Evolutionary conservation across 345 rosid species (phyloP).

Genomic region (Xanthoceras sorbifolium): DNA sequence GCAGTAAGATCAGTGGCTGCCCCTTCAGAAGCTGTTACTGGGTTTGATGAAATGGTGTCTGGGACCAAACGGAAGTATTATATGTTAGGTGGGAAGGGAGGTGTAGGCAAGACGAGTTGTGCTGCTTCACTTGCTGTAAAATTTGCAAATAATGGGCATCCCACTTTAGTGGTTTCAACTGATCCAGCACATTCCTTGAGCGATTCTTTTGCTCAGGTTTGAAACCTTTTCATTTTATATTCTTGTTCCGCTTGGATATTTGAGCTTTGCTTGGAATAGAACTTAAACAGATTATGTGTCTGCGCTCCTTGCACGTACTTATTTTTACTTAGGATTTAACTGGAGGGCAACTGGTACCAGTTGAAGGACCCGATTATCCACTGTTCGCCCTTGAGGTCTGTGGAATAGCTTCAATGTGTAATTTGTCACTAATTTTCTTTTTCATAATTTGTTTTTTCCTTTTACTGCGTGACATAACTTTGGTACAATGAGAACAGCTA

Average conservation of each 20-base stretch:
- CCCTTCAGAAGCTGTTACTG: constrained; percentile 67
- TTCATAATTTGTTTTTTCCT: constrained; percentile 13
- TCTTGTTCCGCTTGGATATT: constrained; percentile 7
- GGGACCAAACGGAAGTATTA: constrained; percentile 89
- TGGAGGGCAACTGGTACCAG: constrained; percentile 83
- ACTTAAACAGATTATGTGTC: neutral
- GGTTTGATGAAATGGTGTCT: constrained; percentile 86
- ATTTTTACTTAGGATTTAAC: constrained; percentile 67
- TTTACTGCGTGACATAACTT: constrained; percentile 9
- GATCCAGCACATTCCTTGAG: constrained; percentile 98
- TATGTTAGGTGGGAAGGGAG: constrained; percentile 98
- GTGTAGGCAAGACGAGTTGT: constrained; percentile 97
- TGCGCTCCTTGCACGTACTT: constrained; percentile 8
- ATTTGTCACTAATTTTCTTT: constrained; percentile 7
- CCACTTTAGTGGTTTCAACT: constrained; percentile 95
- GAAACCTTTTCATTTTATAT: neutral
- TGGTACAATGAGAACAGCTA: neutral
- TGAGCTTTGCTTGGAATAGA: constrained; percentile 12
- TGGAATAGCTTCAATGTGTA: constrained; percentile 5
- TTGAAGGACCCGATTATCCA: constrained; percentile 93
- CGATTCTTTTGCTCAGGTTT: constrained; percentile 96
- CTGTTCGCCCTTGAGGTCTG: constrained; percentile 92
- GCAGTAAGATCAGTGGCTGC: constrained; percentile 87
- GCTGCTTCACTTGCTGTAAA: constrained; percentile 98
- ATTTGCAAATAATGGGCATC: constrained; percentile 94